phyloP scores from a whole-genome alignment of 306 rosid genomes.

The Acacia acuminata region DNA sequence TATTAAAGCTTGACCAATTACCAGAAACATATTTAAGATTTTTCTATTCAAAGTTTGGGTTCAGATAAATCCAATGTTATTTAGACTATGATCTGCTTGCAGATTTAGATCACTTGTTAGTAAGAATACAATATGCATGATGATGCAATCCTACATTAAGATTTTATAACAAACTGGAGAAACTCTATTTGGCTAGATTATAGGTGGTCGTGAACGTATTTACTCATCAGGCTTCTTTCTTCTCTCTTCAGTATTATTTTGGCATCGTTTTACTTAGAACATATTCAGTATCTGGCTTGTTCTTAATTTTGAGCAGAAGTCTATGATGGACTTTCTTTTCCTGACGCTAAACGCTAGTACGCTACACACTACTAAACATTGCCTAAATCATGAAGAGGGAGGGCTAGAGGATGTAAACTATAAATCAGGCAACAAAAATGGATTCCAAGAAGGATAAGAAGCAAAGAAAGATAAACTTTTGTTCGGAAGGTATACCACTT shows the following conservation, averaged over 20 bases:
- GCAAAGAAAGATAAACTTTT: slow-evolving; percentile 32
- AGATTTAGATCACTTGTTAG: neutral
- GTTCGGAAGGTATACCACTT: slow-evolving; percentile 10
- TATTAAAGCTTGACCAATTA: neutral
- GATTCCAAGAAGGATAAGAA: slow-evolving; percentile 13
- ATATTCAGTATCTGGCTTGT: neutral
- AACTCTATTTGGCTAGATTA: neutral
- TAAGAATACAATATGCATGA: neutral
- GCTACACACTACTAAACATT: neutral
- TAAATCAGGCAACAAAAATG: slow-evolving; percentile 13
- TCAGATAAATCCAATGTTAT: neutral
- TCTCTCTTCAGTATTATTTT: neutral
- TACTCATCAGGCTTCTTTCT: neutral
- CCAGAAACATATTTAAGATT: neutral
- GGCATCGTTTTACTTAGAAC: neutral
- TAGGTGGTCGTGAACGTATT: neutral
- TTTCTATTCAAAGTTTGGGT: neutral
- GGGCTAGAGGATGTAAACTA: neutral
- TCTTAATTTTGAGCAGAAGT: neutral
- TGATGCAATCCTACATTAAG: neutral
- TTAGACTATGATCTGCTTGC: neutral
- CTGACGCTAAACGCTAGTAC: neutral
- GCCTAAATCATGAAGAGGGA: neutral
- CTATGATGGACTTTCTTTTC: neutral
- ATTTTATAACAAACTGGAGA: neutral